Conservation (phyloP, 1,139 yeast species). For the Candida smagusa region DNA sequence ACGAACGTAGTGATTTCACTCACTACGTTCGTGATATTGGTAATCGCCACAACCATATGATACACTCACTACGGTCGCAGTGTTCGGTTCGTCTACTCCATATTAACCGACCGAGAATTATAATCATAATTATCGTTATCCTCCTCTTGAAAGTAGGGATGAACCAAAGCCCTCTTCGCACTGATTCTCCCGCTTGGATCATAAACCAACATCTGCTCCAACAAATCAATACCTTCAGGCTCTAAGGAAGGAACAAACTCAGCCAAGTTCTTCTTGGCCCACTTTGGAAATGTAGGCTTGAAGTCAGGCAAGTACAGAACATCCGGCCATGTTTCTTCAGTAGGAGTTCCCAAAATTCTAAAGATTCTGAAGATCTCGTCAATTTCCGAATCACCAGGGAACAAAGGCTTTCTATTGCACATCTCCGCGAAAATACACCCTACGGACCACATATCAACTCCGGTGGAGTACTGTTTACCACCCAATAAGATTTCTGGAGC, state of each 20-base stretch:
- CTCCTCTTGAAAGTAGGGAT: constrained; percentile 78
- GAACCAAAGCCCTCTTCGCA: constrained; percentile 88
- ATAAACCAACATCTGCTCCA: constrained; percentile 76
- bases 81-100: constrained; percentile 25
- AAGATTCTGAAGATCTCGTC: constrained; percentile 96
- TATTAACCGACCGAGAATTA: constrained; percentile 37
- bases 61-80: not conserved
- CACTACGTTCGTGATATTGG: no score
- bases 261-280: constrained; percentile 73
- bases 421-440: constrained; percentile 98
- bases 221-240: constrained; percentile 75
- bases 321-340: constrained; percentile 94
- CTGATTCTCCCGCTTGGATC: constrained; percentile 94
- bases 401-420: constrained; percentile 93
- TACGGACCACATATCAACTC: constrained; percentile 98
- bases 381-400: constrained; percentile 97
- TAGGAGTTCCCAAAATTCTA: constrained; percentile 91
- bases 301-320: constrained; percentile 91
- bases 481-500: constrained; percentile 96
- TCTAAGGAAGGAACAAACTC: constrained; percentile 80
- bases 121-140: constrained; percentile 30
- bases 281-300: constrained; percentile 93
- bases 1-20: no score
- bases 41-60: no score
- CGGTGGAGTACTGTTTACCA: constrained; percentile 95